Evolutionary conservation across 352 stramenopile genomes (phyloP).

Genomic region (Albugo laibachii): DNA sequence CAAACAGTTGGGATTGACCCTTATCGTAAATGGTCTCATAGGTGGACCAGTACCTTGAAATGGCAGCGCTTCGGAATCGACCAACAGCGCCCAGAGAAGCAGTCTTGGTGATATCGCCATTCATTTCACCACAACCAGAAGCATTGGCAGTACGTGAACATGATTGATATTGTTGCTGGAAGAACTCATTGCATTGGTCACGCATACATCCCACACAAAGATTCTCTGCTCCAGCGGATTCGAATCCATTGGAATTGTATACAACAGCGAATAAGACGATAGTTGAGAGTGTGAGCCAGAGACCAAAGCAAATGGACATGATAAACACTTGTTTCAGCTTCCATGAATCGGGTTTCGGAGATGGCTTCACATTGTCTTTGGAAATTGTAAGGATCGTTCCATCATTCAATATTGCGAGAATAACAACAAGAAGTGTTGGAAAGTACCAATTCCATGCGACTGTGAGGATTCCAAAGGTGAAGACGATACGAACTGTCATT

Average conservation of each 20-base stretch:
- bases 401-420: constrained; percentile 48
- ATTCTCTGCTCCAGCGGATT: constrained; percentile 29
- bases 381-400: constrained; percentile 17
- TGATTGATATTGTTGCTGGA: constrained; percentile 23
- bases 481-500: constrained; percentile 26
- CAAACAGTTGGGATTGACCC: neutral
- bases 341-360: constrained; percentile 7
- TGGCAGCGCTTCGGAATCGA: neutral
- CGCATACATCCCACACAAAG: constrained; percentile 39
- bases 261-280: constrained; percentile 36
- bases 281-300: constrained; percentile 43
- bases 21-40: constrained; percentile 2
- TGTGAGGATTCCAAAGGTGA: constrained; percentile 25
- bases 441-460: constrained; percentile 31
- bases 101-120: constrained; percentile 20
- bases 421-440: constrained; percentile 31
- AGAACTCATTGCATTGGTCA: constrained; percentile 34
- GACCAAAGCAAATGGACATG: constrained; percentile 17
- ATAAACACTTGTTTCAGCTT: constrained; percentile 9
- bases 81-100: constrained; percentile 2
- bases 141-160: constrained; percentile 26
- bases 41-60: neutral
- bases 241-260: constrained; percentile 38
- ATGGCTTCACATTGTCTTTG: constrained; percentile 12
- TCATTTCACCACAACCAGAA: constrained; percentile 35